Percentiles rank a stretch among this genome's conserved stretches.
These are phyloP conservation scores for Terana coerulea DNA, from an alignment of 768 basidiomycete species.

Conservation along the genomic window DNA sequence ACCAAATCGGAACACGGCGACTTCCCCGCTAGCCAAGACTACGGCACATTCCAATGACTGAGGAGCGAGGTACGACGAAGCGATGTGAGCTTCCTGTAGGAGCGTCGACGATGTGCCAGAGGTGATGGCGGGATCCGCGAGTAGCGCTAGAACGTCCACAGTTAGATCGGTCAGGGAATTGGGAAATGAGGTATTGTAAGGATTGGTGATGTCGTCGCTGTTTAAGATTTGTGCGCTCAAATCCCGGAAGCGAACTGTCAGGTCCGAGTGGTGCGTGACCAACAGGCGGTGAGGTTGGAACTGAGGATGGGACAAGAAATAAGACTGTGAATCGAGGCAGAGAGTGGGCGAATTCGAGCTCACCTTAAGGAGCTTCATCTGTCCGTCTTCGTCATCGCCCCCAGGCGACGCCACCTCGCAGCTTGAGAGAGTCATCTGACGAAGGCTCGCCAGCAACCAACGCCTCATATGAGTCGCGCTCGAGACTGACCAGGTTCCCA, in stretches of 20 bases:
- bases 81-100: conserved; percentile 33
- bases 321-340: background rate
- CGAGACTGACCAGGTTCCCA: conserved; percentile 43
- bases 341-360: conserved; percentile 43
- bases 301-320: conserved; percentile 28
- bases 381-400: conserved; percentile 46
- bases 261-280: conserved; percentile 58
- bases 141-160: conserved; percentile 50
- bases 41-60: conserved; percentile 57
- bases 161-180: conserved; percentile 56
- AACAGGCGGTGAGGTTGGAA: conserved; percentile 63
- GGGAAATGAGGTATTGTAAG: conserved; percentile 63
- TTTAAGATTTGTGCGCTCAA: conserved; percentile 65
- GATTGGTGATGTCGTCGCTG: conserved; percentile 37
- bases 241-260: conserved; percentile 70
- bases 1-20: conserved; percentile 46
- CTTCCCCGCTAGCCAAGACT: conserved; percentile 51
- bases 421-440: conserved; percentile 14
- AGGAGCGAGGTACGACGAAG: conserved; percentile 44
- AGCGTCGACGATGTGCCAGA: conserved; percentile 24
- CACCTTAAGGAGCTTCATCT: conserved; percentile 48
- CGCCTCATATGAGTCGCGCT: conserved; percentile 43
- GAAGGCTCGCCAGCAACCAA: conserved; percentile 27
- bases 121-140: conserved; percentile 40
- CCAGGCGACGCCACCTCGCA: conserved; percentile 57